Evolutionary conservation across 2,329 filamentous ascomycete genomes (phyloP).

Genomic region (Teratosphaeria zuluensis): DNA sequence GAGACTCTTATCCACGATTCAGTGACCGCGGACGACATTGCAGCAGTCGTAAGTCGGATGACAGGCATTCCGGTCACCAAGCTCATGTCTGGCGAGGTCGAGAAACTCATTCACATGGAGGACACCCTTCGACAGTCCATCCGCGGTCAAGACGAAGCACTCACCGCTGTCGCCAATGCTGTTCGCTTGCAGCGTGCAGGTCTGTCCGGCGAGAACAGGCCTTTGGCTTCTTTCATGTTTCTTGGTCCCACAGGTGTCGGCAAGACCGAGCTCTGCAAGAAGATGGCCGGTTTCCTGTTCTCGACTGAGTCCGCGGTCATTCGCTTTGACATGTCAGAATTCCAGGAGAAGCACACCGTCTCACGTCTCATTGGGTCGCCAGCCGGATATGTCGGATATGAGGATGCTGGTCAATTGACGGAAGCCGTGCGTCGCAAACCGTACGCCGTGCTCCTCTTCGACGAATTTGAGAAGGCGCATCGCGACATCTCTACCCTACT

Average conservation of each 20-base stretch:
- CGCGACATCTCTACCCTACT: constrained; percentile 86
- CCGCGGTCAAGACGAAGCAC: constrained; percentile 86
- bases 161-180: constrained; percentile 82
- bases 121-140: constrained; percentile 74
- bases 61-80: constrained; percentile 92
- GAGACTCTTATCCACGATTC: constrained; percentile 77
- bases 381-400: constrained; percentile 91
- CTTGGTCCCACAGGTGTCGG: constrained; percentile 92
- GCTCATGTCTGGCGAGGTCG: constrained; percentile 83
- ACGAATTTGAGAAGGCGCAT: constrained; percentile 97
- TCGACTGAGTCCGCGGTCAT: constrained; percentile 84
- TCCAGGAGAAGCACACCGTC: constrained; percentile 94
- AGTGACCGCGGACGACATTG: constrained; percentile 92
- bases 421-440: constrained; percentile 92
- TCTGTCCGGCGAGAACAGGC: constrained; percentile 80
- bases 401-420: constrained; percentile 90
- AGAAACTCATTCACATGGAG: constrained; percentile 94
- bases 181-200: constrained; percentile 91
- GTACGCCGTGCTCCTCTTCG: constrained; percentile 87
- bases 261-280: constrained; percentile 96
- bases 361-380: constrained; percentile 86
- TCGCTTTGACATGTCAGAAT: constrained; percentile 95
- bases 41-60: constrained; percentile 76
- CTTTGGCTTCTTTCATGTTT: constrained; percentile 94
- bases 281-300: constrained; percentile 86